Percentiles rank a stretch among this genome's conserved stretches.
Conservation (phyloP, 805 yeast genomes). For the Metschnikowia drakensbergensis region DNA sequence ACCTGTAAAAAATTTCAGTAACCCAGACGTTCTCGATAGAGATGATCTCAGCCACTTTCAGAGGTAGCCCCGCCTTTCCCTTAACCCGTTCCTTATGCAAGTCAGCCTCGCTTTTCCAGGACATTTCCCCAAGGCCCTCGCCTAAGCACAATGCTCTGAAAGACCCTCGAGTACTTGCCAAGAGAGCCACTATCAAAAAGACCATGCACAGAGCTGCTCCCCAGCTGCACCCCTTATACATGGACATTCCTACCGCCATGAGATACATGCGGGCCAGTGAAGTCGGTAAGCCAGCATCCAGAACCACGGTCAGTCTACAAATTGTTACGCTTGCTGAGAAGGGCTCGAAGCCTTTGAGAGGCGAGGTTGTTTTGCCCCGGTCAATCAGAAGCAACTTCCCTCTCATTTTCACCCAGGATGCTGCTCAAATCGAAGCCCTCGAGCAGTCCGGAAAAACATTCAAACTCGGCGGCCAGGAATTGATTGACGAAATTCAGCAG, state of each 20-base stretch:
- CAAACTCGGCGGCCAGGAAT: conserved; percentile 61
- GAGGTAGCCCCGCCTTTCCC: conserved; percentile 3
- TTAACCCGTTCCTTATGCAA: conserved; percentile 6
- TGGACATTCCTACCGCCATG: conserved; percentile 70
- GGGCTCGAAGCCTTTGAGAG: conserved; percentile 73
- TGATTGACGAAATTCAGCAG: conserved; percentile 57
- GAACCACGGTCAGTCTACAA: conserved; percentile 61
- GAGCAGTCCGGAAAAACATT: conserved; percentile 56
- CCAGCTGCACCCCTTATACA: conserved; percentile 54
- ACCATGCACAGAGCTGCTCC: conserved; percentile 28
- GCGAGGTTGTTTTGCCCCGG: conserved; percentile 67
- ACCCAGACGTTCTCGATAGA: not conserved
- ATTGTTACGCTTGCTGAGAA: conserved; percentile 65
- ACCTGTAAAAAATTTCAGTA: not conserved
- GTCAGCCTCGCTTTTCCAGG: conserved; percentile 4
- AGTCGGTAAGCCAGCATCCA: conserved; percentile 75
- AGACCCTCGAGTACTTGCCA: conserved; percentile 15
- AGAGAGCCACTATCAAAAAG: conserved; percentile 13
- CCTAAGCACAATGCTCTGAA: conserved; percentile 16
- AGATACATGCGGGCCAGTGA: conserved; percentile 83
- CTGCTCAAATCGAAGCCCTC: conserved; percentile 51
- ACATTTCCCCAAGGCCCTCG: conserved; percentile 12
- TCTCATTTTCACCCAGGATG: conserved; percentile 62
- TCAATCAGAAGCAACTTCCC: conserved; percentile 64
- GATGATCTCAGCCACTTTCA: conserved; percentile 7